phyloP scores from a whole-genome alignment of 2,329 filamentous ascomycete genomes.

The Acrodontium crateriforme region DNA sequence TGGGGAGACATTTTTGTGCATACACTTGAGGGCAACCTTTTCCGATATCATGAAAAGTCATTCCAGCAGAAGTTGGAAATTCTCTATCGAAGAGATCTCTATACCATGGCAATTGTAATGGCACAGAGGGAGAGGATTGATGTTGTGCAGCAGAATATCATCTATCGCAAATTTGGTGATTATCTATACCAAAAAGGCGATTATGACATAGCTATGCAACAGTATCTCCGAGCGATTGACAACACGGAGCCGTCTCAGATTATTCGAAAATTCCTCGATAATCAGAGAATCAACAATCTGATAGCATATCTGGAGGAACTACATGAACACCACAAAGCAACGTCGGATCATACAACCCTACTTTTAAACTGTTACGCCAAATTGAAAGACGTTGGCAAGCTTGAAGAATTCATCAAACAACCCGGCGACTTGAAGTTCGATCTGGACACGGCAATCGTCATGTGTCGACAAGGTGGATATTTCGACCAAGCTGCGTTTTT shows the following conservation, averaged over 20 bases:
- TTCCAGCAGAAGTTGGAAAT: constrained; percentile 86
- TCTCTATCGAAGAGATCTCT: constrained; percentile 86
- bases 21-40: constrained; percentile 81
- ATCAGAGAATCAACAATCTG: constrained; percentile 90
- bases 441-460: constrained; percentile 87
- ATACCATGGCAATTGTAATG: constrained; percentile 78
- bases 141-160: constrained; percentile 68
- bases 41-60: constrained; percentile 78
- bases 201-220: constrained; percentile 97
- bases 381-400: constrained; percentile 88
- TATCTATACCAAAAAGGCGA: constrained; percentile 89
- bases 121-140: constrained; percentile 81
- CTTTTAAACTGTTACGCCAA: constrained; percentile 96
- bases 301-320: constrained; percentile 95
- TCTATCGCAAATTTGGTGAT: constrained; percentile 88
- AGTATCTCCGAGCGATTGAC: constrained; percentile 91
- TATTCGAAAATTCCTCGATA: constrained; percentile 93
- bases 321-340: constrained; percentile 85
- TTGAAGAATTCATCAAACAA: constrained; percentile 93
- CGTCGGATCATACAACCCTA: constrained; percentile 86
- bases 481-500: constrained; percentile 93
- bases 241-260: constrained; percentile 93
- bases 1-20: constrained; percentile 91
- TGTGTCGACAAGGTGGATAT: constrained; percentile 96
- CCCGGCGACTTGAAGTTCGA: constrained; percentile 93